phyloP scores from a whole-genome alignment of 345 rosid species.

The Salix purpurea region DNA sequence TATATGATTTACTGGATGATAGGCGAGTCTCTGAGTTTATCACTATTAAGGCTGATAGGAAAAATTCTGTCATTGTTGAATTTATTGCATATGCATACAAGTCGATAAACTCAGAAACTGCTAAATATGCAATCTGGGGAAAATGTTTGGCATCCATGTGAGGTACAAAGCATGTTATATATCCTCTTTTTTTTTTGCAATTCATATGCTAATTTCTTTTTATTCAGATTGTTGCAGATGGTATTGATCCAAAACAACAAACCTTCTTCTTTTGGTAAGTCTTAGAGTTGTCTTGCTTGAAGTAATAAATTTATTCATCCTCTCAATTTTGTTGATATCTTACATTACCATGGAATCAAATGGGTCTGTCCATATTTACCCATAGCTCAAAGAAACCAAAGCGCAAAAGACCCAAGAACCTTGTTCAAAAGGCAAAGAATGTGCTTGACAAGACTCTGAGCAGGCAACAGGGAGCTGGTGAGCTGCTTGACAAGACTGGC shows the following conservation, averaged over 20 bases:
- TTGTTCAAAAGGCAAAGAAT: conserved; percentile 56
- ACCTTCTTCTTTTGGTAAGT: conserved; percentile 78
- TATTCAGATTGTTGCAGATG: conserved; percentile 65
- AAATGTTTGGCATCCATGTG: not conserved
- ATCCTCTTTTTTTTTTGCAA: not conserved
- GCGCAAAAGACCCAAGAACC: conserved; percentile 49
- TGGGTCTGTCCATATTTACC: conserved; percentile 1
- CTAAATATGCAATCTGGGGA: not conserved
- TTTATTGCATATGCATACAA: not conserved
- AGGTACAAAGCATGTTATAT: not conserved
- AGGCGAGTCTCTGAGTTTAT: not conserved
- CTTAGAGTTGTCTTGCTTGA: not conserved
- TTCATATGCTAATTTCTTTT: conserved; percentile 19
- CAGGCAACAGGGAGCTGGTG: conserved; percentile 36
- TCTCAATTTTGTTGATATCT: conserved; percentile 1
- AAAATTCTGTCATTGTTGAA: not conserved
- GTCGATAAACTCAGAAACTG: not conserved
- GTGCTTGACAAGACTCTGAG: conserved; percentile 50
- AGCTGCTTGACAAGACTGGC: conserved; percentile 54
- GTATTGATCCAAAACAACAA: conserved; percentile 87
- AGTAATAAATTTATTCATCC: conserved; percentile 5
- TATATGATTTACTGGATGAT: not conserved
- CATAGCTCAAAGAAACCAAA: conserved; percentile 69
- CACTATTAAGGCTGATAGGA: not conserved
- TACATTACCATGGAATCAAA: conserved; percentile 4